These are phyloP conservation scores for Diaporthe citri DNA, from an alignment of 2,329 filamentous ascomycete genomes.

Conservation along the genomic window DNA sequence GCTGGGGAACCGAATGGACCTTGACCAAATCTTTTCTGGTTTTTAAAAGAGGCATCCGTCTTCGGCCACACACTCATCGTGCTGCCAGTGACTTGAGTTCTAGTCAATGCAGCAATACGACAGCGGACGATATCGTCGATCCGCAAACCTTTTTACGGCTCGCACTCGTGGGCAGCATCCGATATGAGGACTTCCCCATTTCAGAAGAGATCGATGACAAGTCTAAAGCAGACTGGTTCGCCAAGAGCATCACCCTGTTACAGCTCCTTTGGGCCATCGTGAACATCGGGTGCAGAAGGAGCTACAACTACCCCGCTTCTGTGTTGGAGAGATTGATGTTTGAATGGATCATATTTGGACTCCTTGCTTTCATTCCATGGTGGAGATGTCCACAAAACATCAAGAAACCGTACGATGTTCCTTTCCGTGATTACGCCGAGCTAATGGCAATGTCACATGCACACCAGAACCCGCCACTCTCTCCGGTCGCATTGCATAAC, in stretches of 20 bases:
- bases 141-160: background rate
- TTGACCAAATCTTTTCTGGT: background rate
- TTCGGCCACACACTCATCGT: too few species aligned
- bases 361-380: background rate
- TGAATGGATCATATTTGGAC: background rate
- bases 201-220: background rate
- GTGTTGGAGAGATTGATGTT: background rate
- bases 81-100: background rate
- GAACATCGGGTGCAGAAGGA: background rate
- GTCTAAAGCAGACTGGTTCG: background rate
- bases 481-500: too few species aligned
- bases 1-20: too few species aligned
- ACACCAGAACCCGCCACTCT: too few species aligned
- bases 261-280: background rate
- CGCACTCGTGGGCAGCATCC: background rate
- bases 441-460: too few species aligned
- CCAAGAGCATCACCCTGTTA: rapidly evolving
- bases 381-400: background rate
- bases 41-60: background rate
- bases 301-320: background rate
- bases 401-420: background rate
- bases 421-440: background rate
- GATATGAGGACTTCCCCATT: background rate
- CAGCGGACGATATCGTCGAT: background rate
- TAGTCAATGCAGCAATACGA: background rate